phyloP scores from a whole-genome alignment of 2,329 filamentous ascomycete species.

The Monilinia aucupariae region DNA sequence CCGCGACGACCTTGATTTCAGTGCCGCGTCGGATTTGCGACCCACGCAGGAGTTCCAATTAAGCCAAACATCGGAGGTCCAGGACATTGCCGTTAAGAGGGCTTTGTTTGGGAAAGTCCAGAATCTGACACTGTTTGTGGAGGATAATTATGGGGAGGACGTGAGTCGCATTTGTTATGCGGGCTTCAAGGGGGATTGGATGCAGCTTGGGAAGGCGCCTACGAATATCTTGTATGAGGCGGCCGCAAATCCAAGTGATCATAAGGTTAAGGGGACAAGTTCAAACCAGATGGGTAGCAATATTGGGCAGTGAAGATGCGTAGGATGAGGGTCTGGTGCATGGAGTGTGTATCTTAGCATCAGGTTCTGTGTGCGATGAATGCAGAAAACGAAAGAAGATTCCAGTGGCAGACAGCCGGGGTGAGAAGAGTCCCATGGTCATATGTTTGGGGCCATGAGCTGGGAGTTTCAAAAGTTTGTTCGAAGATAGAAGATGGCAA shows the following conservation, averaged over 20 bases:
- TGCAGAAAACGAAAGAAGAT: background rate
- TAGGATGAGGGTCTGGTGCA: background rate
- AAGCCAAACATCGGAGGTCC: slow-evolving; percentile 71
- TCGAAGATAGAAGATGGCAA: background rate
- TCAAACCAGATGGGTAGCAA: slow-evolving; percentile 51
- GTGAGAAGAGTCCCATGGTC: background rate
- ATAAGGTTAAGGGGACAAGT: slow-evolving; percentile 58
- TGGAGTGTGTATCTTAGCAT: background rate
- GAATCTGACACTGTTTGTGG: slow-evolving; percentile 77
- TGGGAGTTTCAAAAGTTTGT: background rate
- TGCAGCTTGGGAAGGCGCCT: slow-evolving; percentile 76
- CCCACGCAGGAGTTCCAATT: slow-evolving; percentile 75
- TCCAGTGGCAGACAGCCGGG: background rate
- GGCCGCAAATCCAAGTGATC: slow-evolving; percentile 85
- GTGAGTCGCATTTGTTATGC: slow-evolving; percentile 75
- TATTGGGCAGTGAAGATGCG: slow-evolving; percentile 40
- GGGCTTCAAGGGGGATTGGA: slow-evolving; percentile 93
- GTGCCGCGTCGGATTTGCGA: slow-evolving; percentile 60
- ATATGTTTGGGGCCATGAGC: background rate
- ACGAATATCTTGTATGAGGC: slow-evolving; percentile 88
- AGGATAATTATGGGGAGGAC: slow-evolving; percentile 81
- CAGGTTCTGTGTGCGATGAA: background rate
- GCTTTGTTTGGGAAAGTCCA: slow-evolving; percentile 84
- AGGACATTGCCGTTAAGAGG: slow-evolving; percentile 84
- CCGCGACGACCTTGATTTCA: slow-evolving; percentile 80